Evolutionary conservation across 164 flowering plant species (phyloP).

Genomic region (Aristolochia californica): DNA sequence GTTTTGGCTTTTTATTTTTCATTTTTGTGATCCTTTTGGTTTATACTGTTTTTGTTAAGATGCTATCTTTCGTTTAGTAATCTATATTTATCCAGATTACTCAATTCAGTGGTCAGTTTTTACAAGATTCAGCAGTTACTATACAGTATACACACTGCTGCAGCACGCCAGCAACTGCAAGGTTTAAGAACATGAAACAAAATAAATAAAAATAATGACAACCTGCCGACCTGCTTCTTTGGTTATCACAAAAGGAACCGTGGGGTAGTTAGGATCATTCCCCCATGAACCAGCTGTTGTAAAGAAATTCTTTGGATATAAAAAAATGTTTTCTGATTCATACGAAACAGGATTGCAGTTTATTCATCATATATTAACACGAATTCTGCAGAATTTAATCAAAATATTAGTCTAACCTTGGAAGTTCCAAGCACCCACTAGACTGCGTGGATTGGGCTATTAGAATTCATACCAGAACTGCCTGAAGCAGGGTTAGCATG

Average conservation of each 20-base stretch:
- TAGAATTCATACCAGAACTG: conserved; percentile 32
- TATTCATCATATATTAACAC: conserved; percentile 23
- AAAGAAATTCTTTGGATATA: conserved; percentile 5
- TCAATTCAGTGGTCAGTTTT: too few relatives aligned
- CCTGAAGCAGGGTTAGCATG: conserved; percentile 43
- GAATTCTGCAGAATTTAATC: conserved; percentile 11
- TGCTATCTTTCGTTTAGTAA: too few relatives aligned
- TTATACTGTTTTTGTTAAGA: too few relatives aligned
- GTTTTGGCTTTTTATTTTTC: too few relatives aligned
- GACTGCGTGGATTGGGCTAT: conserved; percentile 48
- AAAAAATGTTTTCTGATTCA: conserved; percentile 12
- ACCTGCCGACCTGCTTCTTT: background rate
- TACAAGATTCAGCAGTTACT: too few relatives aligned
- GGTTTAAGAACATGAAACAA: too few relatives aligned
- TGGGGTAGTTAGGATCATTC: conserved; percentile 3
- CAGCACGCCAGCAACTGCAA: too few relatives aligned
- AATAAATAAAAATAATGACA: too few relatives aligned
- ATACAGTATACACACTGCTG: too few relatives aligned
- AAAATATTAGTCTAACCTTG: conserved; percentile 11
- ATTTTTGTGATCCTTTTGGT: too few relatives aligned
- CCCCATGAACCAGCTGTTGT: conserved; percentile 12
- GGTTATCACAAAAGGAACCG: background rate
- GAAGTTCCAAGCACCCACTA: conserved; percentile 9
- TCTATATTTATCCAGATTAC: too few relatives aligned
- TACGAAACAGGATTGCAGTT: conserved; percentile 26